These are phyloP conservation scores for Elsinoe australis DNA, from an alignment of 2,329 filamentous ascomycete species.

Conservation along the genomic window DNA sequence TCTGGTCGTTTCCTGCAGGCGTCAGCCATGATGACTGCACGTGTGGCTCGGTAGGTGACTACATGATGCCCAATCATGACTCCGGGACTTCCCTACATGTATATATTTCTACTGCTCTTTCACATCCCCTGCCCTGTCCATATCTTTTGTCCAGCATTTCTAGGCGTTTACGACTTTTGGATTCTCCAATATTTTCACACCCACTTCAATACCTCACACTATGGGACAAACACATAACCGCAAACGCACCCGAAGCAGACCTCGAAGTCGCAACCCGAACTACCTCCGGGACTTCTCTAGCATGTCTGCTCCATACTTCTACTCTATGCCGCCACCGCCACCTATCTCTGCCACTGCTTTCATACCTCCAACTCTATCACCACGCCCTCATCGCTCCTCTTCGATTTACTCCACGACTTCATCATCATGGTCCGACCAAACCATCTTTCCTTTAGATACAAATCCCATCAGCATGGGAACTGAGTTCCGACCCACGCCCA, in stretches of 20 bases:
- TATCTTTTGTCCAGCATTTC: neutral
- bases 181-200: neutral
- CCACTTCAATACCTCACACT: neutral
- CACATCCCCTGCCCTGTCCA: neutral
- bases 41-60: neutral
- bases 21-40: neutral
- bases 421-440: neutral
- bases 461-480: too few relatives aligned
- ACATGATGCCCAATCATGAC: neutral
- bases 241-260: slow-evolving; percentile 37
- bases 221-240: slow-evolving; percentile 41
- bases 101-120: too few relatives aligned
- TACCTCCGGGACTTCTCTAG: neutral
- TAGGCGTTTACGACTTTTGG: neutral
- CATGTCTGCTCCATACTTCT: neutral
- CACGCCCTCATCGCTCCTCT: neutral
- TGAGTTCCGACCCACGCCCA: neutral
- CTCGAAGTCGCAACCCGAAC: slow-evolving; percentile 23
- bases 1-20: neutral
- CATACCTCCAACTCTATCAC: too few relatives aligned
- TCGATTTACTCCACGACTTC: neutral
- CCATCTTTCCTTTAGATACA: neutral
- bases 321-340: slow-evolving; percentile 3
- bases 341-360: neutral
- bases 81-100: too few relatives aligned